Conservation (phyloP, 805 yeast species). For the Metschnikowia anglica region DNA sequence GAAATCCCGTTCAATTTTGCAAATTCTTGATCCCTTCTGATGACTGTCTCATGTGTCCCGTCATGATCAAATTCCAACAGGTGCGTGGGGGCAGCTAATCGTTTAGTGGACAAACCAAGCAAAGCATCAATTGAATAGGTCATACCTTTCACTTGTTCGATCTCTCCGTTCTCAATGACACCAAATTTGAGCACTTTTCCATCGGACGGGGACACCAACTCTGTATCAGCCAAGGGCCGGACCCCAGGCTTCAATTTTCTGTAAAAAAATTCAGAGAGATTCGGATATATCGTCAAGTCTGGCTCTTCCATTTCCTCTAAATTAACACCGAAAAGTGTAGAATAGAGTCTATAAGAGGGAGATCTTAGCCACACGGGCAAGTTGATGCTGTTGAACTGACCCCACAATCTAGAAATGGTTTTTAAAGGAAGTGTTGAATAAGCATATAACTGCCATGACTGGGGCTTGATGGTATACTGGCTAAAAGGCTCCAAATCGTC, state of each 20-base stretch:
- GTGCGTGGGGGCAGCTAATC: conserved; percentile 56
- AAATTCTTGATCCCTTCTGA: conserved; percentile 64
- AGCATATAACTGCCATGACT: conserved; percentile 86
- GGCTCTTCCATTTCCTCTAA: conserved; percentile 86
- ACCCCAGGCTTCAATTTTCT: conserved; percentile 74
- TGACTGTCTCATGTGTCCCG: conserved; percentile 40
- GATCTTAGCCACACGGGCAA: conserved; percentile 86
- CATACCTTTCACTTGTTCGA: conserved; percentile 97
- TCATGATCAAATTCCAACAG: conserved; percentile 45
- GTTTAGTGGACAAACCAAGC: conserved; percentile 59
- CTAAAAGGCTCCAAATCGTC: conserved; percentile 27
- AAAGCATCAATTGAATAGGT: conserved; percentile 87
- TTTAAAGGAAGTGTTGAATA: conserved; percentile 89
- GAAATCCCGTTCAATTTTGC: conserved; percentile 76
- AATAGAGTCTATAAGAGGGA: conserved; percentile 77
- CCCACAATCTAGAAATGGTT: conserved; percentile 93
- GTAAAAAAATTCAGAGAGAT: conserved; percentile 89
- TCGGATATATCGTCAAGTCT: conserved; percentile 69
- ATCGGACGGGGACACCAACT: conserved; percentile 87
- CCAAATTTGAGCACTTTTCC: conserved; percentile 90
- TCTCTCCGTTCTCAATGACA: conserved; percentile 72
- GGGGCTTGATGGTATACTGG: conserved; percentile 54
- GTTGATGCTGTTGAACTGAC: conserved; percentile 76
- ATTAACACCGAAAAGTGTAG: conserved; percentile 81
- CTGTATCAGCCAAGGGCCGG: conserved; percentile 68